Evolutionary conservation across 257 asterid genomes (phyloP).

Genomic region (Jaltomata sinuosa): DNA sequence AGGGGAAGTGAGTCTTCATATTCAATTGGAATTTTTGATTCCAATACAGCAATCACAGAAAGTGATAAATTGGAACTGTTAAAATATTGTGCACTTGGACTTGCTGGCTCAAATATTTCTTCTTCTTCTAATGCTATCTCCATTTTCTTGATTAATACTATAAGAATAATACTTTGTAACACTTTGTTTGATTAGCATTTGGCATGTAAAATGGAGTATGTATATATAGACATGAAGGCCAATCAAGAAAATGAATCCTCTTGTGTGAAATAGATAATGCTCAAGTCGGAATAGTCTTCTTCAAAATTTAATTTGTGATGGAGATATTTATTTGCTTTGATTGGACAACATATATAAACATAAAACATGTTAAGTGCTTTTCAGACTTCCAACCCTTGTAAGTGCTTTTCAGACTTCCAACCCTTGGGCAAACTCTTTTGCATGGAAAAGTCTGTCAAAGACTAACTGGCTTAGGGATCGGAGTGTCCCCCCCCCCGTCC

Average conservation of each 20-base stretch:
- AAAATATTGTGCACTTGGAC: conserved; percentile 18
- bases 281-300: not conserved
- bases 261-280: not conserved
- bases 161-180: no score
- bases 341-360: not conserved
- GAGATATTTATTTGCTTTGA: not conserved
- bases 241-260: not conserved
- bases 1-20: conserved; percentile 11
- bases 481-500: no score
- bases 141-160: not conserved
- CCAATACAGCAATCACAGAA: conserved; percentile 10
- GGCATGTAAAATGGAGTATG: not conserved
- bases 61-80: conserved; percentile 16
- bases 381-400: no score
- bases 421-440: no score
- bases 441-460: no score
- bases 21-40: conserved; percentile 9
- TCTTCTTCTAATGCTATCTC: conserved; percentile 9
- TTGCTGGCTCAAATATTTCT: conserved; percentile 9
- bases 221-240: not conserved
- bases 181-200: not conserved
- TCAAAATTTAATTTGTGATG: not conserved
- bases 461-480: no score
- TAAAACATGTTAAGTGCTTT: not conserved
- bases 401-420: no score